Evolutionary conservation across 1,284 basidiomycete species (phyloP).

Genomic region (Puccinia triticina): DNA sequence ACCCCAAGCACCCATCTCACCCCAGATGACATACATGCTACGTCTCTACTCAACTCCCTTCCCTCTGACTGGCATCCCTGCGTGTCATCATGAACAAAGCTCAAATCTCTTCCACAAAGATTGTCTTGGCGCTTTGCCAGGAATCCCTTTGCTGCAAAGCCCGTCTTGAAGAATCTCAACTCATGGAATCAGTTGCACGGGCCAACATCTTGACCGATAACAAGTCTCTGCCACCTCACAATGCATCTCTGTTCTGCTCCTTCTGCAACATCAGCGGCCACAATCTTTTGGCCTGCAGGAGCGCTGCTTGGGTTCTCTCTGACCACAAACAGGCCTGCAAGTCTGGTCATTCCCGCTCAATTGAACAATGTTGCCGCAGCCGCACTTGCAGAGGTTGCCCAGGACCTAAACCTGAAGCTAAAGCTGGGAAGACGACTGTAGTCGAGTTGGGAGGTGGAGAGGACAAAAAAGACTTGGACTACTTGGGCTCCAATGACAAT

Average conservation of each 20-base stretch:
- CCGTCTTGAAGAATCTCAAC: neutral
- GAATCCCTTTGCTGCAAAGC: neutral
- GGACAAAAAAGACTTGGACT: too few species aligned
- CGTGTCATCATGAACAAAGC: too few species aligned
- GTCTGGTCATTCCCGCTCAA: too few species aligned
- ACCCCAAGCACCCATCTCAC: too few species aligned
- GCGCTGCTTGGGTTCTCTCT: neutral
- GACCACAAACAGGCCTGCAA: neutral
- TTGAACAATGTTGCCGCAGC: neutral
- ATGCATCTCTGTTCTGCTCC: neutral
- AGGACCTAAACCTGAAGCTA: neutral
- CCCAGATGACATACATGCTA: too few species aligned
- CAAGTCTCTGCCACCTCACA: too few species aligned
- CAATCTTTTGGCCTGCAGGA: neutral
- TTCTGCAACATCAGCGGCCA: neutral
- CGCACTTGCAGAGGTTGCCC: neutral
- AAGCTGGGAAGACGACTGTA: neutral
- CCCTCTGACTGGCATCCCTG: too few species aligned
- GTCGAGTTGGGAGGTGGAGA: neutral
- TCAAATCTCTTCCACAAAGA: too few species aligned
- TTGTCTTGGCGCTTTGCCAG: too few species aligned
- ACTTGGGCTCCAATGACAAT: neutral
- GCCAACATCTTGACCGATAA: neutral
- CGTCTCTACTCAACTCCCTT: too few species aligned
- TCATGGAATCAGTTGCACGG: neutral